Percentiles rank a stretch among this genome's conserved stretches.
Conservation (phyloP, 371 early-diverging fungal genomes). For the Dichotomocladium elegans region DNA sequence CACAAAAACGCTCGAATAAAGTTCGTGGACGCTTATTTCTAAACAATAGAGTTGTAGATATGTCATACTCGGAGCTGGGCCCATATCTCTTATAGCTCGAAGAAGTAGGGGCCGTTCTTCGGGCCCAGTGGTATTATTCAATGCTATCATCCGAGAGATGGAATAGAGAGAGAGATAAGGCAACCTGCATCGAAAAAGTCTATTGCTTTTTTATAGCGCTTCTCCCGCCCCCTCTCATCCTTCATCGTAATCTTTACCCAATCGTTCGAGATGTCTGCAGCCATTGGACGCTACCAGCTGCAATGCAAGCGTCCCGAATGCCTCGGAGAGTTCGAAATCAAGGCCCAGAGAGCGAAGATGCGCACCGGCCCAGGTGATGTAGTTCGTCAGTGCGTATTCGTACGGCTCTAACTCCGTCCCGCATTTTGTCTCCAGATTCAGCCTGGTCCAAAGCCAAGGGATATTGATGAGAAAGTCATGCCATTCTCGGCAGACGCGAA, state of each 20-base stretch:
- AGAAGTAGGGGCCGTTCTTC: neutral
- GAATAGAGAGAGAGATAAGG: too few species aligned
- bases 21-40: neutral
- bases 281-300: conserved; percentile 3
- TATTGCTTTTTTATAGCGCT: neutral
- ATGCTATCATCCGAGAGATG: too few species aligned
- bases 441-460: conserved; percentile 1
- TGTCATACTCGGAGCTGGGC: neutral
- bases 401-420: neutral
- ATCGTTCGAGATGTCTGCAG: neutral
- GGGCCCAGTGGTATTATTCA: conserved; percentile 6
- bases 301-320: neutral
- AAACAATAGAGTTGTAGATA: conserved; percentile 3
- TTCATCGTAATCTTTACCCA: conserved; percentile 2
- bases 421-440: neutral
- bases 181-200: neutral
- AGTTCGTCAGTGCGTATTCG: neutral
- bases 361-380: neutral
- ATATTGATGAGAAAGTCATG: neutral
- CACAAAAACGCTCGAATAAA: neutral
- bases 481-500: conserved; percentile 3
- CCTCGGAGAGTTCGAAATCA: conserved; percentile 4
- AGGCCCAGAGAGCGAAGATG: neutral
- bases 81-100: neutral
- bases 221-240: neutral